A percentile compares a stretch with the other conserved stretches of the same genome.
phyloP scores from a whole-genome alignment of 345 rosid genomes.

The Brassica rapa region DNA sequence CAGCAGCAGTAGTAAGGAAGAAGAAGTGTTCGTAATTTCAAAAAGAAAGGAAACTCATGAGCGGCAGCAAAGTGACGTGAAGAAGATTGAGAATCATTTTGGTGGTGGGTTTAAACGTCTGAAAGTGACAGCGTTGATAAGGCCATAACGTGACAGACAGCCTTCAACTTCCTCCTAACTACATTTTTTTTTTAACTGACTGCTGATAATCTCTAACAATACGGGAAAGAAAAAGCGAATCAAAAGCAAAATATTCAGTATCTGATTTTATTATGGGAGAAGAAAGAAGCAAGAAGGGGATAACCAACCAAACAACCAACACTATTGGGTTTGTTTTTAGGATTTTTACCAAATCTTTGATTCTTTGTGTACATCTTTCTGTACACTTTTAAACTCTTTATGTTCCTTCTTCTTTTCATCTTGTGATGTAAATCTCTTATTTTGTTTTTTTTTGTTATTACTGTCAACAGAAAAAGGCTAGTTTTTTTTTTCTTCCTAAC shows the following conservation, averaged over 20 bases:
- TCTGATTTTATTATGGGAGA: conserved; percentile 16
- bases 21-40: conserved; percentile 19
- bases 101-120: conserved; percentile 42
- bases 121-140: conserved; percentile 41
- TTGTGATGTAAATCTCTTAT: conserved; percentile 25
- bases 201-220: conserved; percentile 36
- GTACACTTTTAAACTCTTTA: not conserved
- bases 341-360: conserved; percentile 42
- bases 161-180: conserved; percentile 38
- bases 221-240: conserved; percentile 17
- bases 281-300: conserved; percentile 27
- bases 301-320: conserved; percentile 29
- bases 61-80: conserved; percentile 25
- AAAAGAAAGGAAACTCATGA: conserved; percentile 18
- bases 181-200: conserved; percentile 14
- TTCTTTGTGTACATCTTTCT: conserved; percentile 35
- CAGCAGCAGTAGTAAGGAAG: conserved; percentile 20
- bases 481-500: not conserved
- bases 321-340: conserved; percentile 36
- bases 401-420: conserved; percentile 27
- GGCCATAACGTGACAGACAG: conserved; percentile 38
- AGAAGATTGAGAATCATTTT: conserved; percentile 30
- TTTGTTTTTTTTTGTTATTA: not conserved
- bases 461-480: conserved; percentile 1
- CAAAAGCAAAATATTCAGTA: conserved; percentile 25